Evolutionary conservation across 1,284 basidiomycete species (phyloP), one percentile per base, ranked within the genome.

Genomic region (Blastosporella zonata): DNA sequence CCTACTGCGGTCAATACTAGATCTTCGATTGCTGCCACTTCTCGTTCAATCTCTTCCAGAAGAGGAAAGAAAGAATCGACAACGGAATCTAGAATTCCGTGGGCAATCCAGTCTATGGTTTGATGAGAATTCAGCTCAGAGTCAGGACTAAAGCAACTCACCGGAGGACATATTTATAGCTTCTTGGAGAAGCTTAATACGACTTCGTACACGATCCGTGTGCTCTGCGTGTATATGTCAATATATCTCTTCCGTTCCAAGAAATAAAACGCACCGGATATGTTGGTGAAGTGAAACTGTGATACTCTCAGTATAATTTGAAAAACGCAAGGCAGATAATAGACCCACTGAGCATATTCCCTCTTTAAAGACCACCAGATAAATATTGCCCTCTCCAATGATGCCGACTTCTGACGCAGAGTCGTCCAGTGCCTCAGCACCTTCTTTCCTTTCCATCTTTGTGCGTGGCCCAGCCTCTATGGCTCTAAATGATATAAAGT

Each of bases 11-110:
- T 64, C 59, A 78, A 79, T 9, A 93, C 82, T 29, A 90, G 67
- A 12, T 78, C 74, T 57, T 96, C 92, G 43, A 97, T 82, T 21
- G 82, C 82, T 49, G 82, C 76, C 0, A 93, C 85, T 62, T 97
- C 93, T 42, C 77, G 77, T 62, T 93, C 93, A 37, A 97, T 86
- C 50, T 86, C 86, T 46, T 87, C 79, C 41, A 96, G 73, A 48
- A 93, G 76, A 1, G 95, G 94, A 66, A 94, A 93, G 69, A 97
- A 97, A 1, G 92, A 85, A 64, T 98, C 95, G 25, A 97, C 93
- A 43, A 97, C 84, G 1, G 93, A 96, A 63, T 97, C 95, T 62
- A 97, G 75, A 45, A 97, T 77, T 13, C 88, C 91, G 65, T 98
- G 93, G 0, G 93, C 92, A 56, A 98, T 93, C 93, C 93, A 97